Percentiles rank a stretch among this genome's conserved stretches.
These are phyloP conservation scores for Ensete glaucum DNA, from an alignment of 176 grass and related monocot species.

Conservation along the genomic window DNA sequence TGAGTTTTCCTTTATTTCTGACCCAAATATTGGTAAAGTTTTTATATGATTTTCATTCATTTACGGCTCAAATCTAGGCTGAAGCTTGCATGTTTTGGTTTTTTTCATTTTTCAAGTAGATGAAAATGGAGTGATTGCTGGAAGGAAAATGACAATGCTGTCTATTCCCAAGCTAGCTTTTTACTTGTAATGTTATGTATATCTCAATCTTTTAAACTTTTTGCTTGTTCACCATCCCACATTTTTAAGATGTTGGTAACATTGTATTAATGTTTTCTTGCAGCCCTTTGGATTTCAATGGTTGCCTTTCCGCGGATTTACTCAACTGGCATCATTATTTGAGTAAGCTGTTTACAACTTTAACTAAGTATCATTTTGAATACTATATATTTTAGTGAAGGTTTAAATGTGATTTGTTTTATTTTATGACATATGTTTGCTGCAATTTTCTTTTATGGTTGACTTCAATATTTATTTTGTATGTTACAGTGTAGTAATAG, in stretches of 20 bases:
- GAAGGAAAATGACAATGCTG: neutral
- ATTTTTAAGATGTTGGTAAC: neutral
- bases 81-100: neutral
- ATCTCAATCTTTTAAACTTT: too few relatives aligned
- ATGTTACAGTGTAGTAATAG: too few relatives aligned
- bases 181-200: too few relatives aligned
- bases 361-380: neutral
- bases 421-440: too few relatives aligned
- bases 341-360: conserved; percentile 52
- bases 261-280: conserved; percentile 8
- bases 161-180: neutral
- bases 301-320: conserved; percentile 89
- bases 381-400: neutral
- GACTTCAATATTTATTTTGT: too few relatives aligned
- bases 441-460: too few relatives aligned
- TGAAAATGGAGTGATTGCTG: neutral
- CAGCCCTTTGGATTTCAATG: conserved; percentile 97
- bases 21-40: too few relatives aligned
- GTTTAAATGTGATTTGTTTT: too few relatives aligned
- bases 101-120: neutral
- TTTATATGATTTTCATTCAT: neutral
- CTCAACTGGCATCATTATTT: conserved; percentile 76
- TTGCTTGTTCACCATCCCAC: too few relatives aligned
- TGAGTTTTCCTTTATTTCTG: too few relatives aligned
- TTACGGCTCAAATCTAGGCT: neutral